Evolutionary conservation across 148 eudicot genomes (phyloP), one percentile per base, ranked within the genome.

Genomic region (Cornus florida): DNA sequence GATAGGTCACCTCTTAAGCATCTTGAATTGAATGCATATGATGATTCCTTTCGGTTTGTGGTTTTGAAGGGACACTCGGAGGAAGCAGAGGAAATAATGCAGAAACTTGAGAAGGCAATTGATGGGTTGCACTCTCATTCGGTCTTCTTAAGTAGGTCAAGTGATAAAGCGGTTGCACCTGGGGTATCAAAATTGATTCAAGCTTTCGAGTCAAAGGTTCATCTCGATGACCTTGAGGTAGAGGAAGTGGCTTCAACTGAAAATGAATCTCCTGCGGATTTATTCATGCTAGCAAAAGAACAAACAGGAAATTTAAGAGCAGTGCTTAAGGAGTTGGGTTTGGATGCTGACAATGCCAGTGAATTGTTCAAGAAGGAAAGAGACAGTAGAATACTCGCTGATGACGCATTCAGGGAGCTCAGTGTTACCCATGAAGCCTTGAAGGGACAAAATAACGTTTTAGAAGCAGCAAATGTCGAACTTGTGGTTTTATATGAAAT

Each of bases 171-270:
- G 80, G 87, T 77, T 68, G 75, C 87, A 56, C 86, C 97, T 65
- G 94, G 89, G 33, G 89, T 93, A 75, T 93, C 95, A 72, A 88
- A 86, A 83, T 80, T 93, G 86, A 92, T 93, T 86, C 97, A 92
- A 85, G 97, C 94, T 70, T 95, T 93, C 82, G 99, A 96, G 87
- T 84, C 97, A 66, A 91, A 92, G 84, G 66, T 76, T 65, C 85
- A 77, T 39, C 28, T 70, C 66, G 97, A 91, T 68, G 95, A 87
- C 50, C 76, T 67, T 70, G 94, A 86, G 59, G 19, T 83, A 72
- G 90, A 79, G 46, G 86, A 53, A 75, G 70, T 68, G 71, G 64
- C 79, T 73, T 69, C 85, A 59, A 62, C 83, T 79, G 92, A 79
- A 81, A 80, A 74, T 77, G 78, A 65, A 77, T 77, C 75, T 64